Percentiles rank a stretch among this genome's conserved stretches.
Evolutionary conservation across 2,329 filamentous ascomycete genomes (phyloP).

Genomic region (Fusarium udum): DNA sequence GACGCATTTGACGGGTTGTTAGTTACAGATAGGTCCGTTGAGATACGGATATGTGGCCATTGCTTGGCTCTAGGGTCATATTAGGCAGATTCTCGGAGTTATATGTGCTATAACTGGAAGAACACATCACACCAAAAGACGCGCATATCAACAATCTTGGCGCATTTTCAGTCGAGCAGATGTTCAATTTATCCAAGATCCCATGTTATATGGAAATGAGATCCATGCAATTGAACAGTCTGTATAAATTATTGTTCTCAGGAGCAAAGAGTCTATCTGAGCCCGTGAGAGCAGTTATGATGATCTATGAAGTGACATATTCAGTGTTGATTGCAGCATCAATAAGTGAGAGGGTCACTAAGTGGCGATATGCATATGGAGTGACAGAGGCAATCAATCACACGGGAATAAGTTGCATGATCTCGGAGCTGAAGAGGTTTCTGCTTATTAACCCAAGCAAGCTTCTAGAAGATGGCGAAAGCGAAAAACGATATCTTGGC

Average conservation of each 20-base stretch:
- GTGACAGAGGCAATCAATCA: not conserved
- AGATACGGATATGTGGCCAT: not conserved
- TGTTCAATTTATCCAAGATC: not conserved
- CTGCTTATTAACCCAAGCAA: not conserved
- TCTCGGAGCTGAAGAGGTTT: not conserved
- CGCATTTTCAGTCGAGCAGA: not conserved
- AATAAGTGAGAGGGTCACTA: not conserved
- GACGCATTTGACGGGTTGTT: too few species aligned
- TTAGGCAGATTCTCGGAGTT: not conserved
- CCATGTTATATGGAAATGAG: not conserved
- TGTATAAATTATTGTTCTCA: too few species aligned
- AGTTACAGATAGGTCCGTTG: not conserved
- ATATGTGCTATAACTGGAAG: not conserved
- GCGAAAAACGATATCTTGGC: conserved; percentile 6
- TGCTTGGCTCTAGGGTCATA: not conserved
- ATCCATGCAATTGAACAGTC: not conserved
- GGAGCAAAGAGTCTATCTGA: not conserved
- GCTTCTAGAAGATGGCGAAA: not conserved
- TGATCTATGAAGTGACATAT: too few species aligned
- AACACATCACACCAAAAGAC: not conserved
- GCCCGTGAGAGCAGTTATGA: not conserved
- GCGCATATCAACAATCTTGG: too few species aligned
- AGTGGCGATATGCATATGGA: not conserved
- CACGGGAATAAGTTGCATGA: not conserved
- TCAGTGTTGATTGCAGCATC: not conserved